These are phyloP conservation scores for Alternaria ventricosa DNA, from an alignment of 2,329 filamentous ascomycete species.

Conservation along the genomic window DNA sequence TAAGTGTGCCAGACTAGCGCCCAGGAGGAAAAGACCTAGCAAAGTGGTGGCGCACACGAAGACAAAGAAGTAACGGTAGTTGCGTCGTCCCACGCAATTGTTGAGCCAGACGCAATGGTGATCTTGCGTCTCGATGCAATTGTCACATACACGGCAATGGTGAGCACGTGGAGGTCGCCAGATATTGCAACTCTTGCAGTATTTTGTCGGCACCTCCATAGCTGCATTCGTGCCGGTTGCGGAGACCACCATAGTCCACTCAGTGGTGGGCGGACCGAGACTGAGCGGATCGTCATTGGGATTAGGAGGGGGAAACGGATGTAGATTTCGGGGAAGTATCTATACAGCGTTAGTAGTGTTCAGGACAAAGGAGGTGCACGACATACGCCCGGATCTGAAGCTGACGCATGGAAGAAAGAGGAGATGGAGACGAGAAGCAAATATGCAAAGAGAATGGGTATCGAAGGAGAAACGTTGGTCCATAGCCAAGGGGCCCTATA, in stretches of 20 bases:
- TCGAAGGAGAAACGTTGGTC: constrained; percentile 83
- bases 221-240: constrained; percentile 76
- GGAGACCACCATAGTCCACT: constrained; percentile 92
- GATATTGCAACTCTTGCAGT: constrained; percentile 96
- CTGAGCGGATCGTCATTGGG: constrained; percentile 81
- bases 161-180: constrained; percentile 96
- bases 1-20: constrained; percentile 79
- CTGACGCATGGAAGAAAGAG: constrained; percentile 91
- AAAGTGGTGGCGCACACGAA: constrained; percentile 84
- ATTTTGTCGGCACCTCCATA: constrained; percentile 98
- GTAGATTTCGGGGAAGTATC: constrained; percentile 92
- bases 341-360: constrained; percentile 48
- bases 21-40: constrained; percentile 77
- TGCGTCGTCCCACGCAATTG: constrained; percentile 94
- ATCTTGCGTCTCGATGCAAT: constrained; percentile 95
- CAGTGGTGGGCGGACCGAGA: constrained; percentile 83
- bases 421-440: constrained; percentile 89
- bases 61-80: constrained; percentile 97
- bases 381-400: constrained; percentile 90
- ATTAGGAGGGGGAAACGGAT: constrained; percentile 79
- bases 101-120: constrained; percentile 99
- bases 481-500: constrained; percentile 78
- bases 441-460: constrained; percentile 90
- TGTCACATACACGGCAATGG: constrained; percentile 95
- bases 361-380: not conserved